These are phyloP conservation scores for Nicotiana undulata DNA, from an alignment of 257 asterid species.

Conservation along the genomic window DNA sequence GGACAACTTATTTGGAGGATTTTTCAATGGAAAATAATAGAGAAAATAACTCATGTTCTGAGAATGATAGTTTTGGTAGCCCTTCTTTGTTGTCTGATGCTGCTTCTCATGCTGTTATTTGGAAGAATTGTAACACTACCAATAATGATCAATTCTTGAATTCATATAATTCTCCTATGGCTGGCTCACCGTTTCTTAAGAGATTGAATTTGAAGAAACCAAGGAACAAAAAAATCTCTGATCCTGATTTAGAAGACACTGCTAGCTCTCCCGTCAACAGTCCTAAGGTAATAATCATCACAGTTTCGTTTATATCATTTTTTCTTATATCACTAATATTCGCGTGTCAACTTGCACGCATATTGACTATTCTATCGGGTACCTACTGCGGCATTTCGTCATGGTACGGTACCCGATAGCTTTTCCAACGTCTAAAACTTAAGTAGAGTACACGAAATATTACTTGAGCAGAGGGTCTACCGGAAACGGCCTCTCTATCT, in stretches of 20 bases:
- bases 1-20: slow-evolving; percentile 34
- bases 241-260: slow-evolving; percentile 63
- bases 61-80: slow-evolving; percentile 6
- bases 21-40: slow-evolving; percentile 13
- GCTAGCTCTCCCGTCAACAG: slow-evolving; percentile 74
- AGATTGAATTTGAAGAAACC: slow-evolving; percentile 35
- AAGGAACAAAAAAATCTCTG: slow-evolving; percentile 19
- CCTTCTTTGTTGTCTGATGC: slow-evolving; percentile 43
- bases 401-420: neutral
- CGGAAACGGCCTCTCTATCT: no score
- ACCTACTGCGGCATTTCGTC: no score
- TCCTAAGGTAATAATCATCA: slow-evolving; percentile 47
- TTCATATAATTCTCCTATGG: neutral
- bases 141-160: neutral
- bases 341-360: neutral
- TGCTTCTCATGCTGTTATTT: slow-evolving; percentile 41
- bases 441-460: neutral
- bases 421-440: neutral
- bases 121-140: slow-evolving; percentile 25
- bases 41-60: neutral
- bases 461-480: no score
- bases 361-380: neutral
- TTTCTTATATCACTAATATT: neutral
- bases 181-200: slow-evolving; percentile 20
- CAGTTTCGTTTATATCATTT: neutral